phyloP scores from a whole-genome alignment of 1,139 yeast species.

The Yamadazyma triangularis region DNA sequence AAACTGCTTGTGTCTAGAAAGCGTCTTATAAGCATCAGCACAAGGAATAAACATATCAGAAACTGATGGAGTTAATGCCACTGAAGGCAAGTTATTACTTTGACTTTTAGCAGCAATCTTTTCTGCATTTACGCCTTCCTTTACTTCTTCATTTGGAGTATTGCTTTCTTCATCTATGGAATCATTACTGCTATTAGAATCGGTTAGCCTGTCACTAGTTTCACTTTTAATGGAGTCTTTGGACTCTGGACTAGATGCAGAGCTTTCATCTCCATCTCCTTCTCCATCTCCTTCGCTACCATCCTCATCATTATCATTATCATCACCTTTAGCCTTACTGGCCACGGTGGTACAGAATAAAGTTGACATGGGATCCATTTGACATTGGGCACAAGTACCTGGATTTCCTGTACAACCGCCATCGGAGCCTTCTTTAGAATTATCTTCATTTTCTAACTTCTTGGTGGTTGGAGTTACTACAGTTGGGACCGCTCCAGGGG shows the following conservation, averaged over 20 bases:
- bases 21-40: conserved; percentile 82
- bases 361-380: conserved; percentile 82
- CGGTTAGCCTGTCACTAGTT: no score
- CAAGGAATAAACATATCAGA: conserved; percentile 71
- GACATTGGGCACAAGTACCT: conserved; percentile 84
- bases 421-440: conserved; percentile 6
- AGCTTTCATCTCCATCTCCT: no score
- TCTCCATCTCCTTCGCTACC: no score
- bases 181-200: not conserved
- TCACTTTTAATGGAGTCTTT: no score
- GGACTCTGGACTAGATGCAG: conserved; percentile 7
- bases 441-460: conserved; percentile 12
- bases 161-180: not conserved
- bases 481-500: conserved; percentile 40
- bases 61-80: conserved; percentile 6
- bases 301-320: no score
- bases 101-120: no score
- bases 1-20: conserved; percentile 76
- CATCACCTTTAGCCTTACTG: conserved; percentile 38
- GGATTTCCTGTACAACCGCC: conserved; percentile 82
- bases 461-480: conserved; percentile 25
- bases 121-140: no score
- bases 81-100: conserved; percentile 2
- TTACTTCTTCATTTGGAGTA: conserved; percentile 4
- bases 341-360: conserved; percentile 85